These are phyloP conservation scores for Nicotiana noctiflora DNA, from an alignment of 257 asterid genomes.

Conservation along the genomic window DNA sequence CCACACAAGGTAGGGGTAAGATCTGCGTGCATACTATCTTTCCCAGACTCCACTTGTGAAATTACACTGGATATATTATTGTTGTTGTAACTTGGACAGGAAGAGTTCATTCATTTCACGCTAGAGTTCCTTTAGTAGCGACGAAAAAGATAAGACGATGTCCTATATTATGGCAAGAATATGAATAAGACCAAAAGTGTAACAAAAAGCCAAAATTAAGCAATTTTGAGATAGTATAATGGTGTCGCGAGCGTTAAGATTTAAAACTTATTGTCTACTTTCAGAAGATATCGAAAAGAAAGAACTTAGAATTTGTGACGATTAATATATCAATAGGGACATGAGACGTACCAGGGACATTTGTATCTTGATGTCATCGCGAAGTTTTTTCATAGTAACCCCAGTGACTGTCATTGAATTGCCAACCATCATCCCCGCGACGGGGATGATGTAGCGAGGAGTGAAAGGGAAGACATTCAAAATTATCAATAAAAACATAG, in stretches of 20 bases:
- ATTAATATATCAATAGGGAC: too few relatives aligned
- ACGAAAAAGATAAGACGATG: too few relatives aligned
- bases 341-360: constrained; percentile 37
- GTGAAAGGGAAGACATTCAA: constrained; percentile 79
- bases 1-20: too few relatives aligned
- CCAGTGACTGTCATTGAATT: constrained; percentile 95
- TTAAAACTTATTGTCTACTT: neutral
- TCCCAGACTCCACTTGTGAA: too few relatives aligned
- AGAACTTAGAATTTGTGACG: too few relatives aligned
- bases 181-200: neutral
- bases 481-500: constrained; percentile 51
- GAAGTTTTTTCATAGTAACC: constrained; percentile 82
- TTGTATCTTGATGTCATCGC: constrained; percentile 87
- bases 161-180: too few relatives aligned
- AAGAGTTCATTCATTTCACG: too few relatives aligned
- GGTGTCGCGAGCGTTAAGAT: neutral
- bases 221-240: neutral
- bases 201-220: neutral
- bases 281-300: too few relatives aligned
- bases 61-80: too few relatives aligned
- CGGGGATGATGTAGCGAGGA: constrained; percentile 78
- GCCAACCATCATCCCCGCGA: constrained; percentile 96
- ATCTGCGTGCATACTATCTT: too few relatives aligned
- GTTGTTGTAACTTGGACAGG: too few relatives aligned
- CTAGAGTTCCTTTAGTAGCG: too few relatives aligned